A percentile compares a stretch with the other conserved stretches of the same genome.
Evolutionary conservation across 2,329 filamentous ascomycete species (phyloP).

Genomic region (Lojkania enalia): DNA sequence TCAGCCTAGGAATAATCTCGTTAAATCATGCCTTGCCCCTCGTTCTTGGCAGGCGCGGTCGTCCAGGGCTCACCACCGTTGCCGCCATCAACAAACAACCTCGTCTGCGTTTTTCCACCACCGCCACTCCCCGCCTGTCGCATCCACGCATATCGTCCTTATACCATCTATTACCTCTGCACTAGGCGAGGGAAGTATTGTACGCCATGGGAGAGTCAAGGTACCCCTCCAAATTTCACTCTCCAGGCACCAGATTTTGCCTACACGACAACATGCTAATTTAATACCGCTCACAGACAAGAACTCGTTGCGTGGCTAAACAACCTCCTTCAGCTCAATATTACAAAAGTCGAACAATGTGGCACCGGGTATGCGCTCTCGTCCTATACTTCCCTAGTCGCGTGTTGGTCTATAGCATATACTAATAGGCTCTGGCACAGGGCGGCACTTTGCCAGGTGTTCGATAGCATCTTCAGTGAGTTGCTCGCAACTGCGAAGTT

Average conservation of each 20-base stretch:
- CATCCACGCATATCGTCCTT: not conserved
- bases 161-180: not conserved
- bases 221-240: slow-evolving; percentile 43
- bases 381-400: not conserved
- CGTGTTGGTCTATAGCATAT: not conserved
- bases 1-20: not conserved
- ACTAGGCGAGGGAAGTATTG: slow-evolving; percentile 1
- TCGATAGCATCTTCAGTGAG: slow-evolving; percentile 92
- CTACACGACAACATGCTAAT: slow-evolving; percentile 25
- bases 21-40: not conserved
- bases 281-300: slow-evolving; percentile 65
- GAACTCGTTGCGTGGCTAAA: slow-evolving; percentile 97
- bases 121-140: not conserved
- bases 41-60: slow-evolving; percentile 1
- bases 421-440: slow-evolving; percentile 53
- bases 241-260: slow-evolving; percentile 24
- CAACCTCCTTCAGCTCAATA: slow-evolving; percentile 94
- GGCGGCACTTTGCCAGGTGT: slow-evolving; percentile 94
- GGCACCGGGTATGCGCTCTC: slow-evolving; percentile 78
- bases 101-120: not conserved
- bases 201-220: slow-evolving; percentile 66
- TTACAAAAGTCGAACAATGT: slow-evolving; percentile 98
- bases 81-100: slow-evolving; percentile 4
- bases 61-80: not conserved
- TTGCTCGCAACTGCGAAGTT: slow-evolving; percentile 13